Percentiles rank a stretch among this genome's conserved stretches.
Conservation (phyloP, 192 early-diverging fungal species). For the Backusella morwellensis region DNA sequence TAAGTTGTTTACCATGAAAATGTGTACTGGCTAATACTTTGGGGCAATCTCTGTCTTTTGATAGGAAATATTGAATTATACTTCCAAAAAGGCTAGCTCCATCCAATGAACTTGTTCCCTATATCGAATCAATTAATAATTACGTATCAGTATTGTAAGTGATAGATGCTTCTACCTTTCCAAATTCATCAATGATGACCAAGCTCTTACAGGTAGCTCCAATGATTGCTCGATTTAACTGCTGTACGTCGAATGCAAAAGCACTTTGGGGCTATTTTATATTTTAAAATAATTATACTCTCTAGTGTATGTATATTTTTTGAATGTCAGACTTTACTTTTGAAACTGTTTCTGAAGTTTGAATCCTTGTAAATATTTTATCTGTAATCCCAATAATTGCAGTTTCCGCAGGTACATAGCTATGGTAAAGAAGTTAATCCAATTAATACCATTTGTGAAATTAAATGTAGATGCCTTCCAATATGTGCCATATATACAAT, state of each 20-base stretch:
- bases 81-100: conserved; percentile 81
- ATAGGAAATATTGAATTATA: conserved; percentile 57
- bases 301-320: not conserved
- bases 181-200: conserved; percentile 80
- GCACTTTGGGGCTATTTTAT: conserved; percentile 58
- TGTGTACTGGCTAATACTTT: conserved; percentile 80
- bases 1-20: conserved; percentile 68
- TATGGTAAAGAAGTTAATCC: conserved; percentile 8
- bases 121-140: not conserved
- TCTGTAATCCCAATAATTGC: conserved; percentile 76
- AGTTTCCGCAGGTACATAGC: conserved; percentile 76
- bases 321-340: conserved; percentile 34
- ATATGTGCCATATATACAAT: conserved; percentile 89
- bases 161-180: conserved; percentile 48
- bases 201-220: conserved; percentile 53
- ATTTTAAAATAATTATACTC: not conserved
- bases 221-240: conserved; percentile 51
- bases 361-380: conserved; percentile 74
- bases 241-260: conserved; percentile 72
- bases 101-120: conserved; percentile 48
- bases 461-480: conserved; percentile 47
- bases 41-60: conserved; percentile 49
- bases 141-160: not conserved
- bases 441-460: not conserved
- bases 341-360: conserved; percentile 67